Base-by-base conservation (phyloP, 805 yeast genomes). In the Blastobotrys terrestris region DNA sequence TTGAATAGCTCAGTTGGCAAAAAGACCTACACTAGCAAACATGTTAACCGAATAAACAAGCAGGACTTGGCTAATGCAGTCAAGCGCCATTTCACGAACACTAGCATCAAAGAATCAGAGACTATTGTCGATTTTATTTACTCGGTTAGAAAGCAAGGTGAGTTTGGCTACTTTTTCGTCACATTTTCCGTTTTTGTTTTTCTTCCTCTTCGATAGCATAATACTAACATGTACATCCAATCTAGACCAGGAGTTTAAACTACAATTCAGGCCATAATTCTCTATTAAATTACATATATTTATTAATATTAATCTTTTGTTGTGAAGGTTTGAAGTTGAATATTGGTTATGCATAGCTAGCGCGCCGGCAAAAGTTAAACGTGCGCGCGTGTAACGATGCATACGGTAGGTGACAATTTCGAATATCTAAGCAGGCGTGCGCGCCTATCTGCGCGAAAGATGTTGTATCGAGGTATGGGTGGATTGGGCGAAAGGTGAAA, bases 71-170 rank as follows among this genome's bases (percentile, higher is more conserved):
- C 88, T 0, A 67, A 66, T 1, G 76, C 76, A 21, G 81, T 83
- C 21, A 84, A 81, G 67, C 78, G 77, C 52, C 97, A 92, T 67
- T 88, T 91, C 60, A 61, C 76, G 57, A 60, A 69, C 6, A 75
- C 74, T 46, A 76, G 78, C 11, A 81, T 82, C 2, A 82, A 87
- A 60, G 99, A 92, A 63, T 81, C 84, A 53, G 98, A 92, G 61
- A 81, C 86, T 31, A 82, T 92, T 41, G 88, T 96, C 39, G 90
- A 87, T 62, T 94, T 92, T 65, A 74, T 94, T 52, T 94, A 92
- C 71, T 84, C 87, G 61, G 90, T 88, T 50, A 82, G 81, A 63
- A 84, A 88, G 63, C 87, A 87, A 61, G 76, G 75, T 55, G 71
- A 69, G 63, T 26, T 5, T 61, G 35, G 35, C n/a, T n/a, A n/a